Conservation (phyloP, 2,329 filamentous ascomycete species). For the Biscogniauxia marginata region DNA sequence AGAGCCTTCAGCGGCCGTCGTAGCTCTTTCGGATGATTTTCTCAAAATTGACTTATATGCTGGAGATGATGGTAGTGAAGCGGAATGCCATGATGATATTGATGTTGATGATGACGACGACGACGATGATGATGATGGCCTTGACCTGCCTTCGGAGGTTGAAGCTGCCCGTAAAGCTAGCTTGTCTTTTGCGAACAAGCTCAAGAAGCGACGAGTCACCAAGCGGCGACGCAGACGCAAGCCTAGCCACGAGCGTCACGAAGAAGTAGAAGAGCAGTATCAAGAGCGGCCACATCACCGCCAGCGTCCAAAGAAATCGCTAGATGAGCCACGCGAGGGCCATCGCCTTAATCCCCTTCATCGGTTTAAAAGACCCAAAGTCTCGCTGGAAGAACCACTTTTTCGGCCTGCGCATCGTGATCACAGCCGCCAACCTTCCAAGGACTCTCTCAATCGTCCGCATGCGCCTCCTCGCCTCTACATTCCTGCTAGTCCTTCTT, state of each 20-base stretch:
- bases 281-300: constrained; percentile 13
- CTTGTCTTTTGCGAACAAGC: constrained; percentile 30
- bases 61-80: constrained; percentile 29
- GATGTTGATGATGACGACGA: constrained; percentile 37
- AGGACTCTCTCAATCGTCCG: constrained; percentile 17
- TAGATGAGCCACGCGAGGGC: constrained; percentile 7
- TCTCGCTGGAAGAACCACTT: constrained; percentile 17
- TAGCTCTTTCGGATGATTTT: constrained; percentile 52
- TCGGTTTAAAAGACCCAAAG: constrained; percentile 27
- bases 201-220: constrained; percentile 36
- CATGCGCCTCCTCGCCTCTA: constrained; percentile 20
- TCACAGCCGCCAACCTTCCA: constrained; percentile 25
- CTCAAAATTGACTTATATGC: constrained; percentile 36
- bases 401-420: constrained; percentile 13
- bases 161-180: constrained; percentile 35
- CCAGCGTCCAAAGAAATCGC: constrained; percentile 15
- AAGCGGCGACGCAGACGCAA: constrained; percentile 35
- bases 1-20: constrained; percentile 52
- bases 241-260: constrained; percentile 25
- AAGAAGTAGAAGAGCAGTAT: constrained; percentile 14
- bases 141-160: constrained; percentile 33
- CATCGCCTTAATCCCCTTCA: constrained; percentile 22
- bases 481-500: constrained; percentile 23
- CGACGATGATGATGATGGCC: constrained; percentile 29
- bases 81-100: constrained; percentile 32